Base-by-base conservation (phyloP, 306 rosid species). In the Morella rubra region DNA sequence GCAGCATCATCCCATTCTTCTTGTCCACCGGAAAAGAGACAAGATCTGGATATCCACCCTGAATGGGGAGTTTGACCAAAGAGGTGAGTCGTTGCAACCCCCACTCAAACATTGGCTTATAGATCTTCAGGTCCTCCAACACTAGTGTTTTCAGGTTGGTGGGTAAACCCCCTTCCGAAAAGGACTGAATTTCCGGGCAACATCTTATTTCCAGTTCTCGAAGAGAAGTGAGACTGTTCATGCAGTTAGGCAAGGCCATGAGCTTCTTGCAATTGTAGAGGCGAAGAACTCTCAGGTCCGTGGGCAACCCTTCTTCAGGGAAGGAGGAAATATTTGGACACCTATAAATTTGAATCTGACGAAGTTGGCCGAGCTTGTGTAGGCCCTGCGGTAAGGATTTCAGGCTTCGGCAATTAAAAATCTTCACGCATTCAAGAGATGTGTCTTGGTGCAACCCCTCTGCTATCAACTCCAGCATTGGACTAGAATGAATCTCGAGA, bases 351-450 rank as follows among this genome's bases (percentile, higher is more conserved):
- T 20, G 8, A 71, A 81, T 44, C 8, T 37, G 18, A 16, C 52
- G n/a, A 47, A 81, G 72, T 50, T 52, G 32, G 53, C 13, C 13
- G 40, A 77, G 76, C 64, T 27, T 58, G 44, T 71, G 52, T 19
- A 77, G 15, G 60, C 75, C 64, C 24, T 71, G 32, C 5, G 81
- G 71, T 9, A 77, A 59, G 62, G 62, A 58, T 46, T 47, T 70
- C 49, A 77, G 81, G 27, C 62, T 71, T 22, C 49, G 53, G 62
- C 81, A 77, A 22, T 71, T 71, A 71, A 71, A 77, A 45, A 77
- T 59, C 53, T 77, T 47, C 19, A 77, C 40, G 72, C 71, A 60
- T 71, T 77, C 72, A 66, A 77, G 64, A 44, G 58, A 68, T 22
- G 75, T 69, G 75, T 76, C 22, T 32, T 59, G 6, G 41, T 69